A percentile compares a stretch with the other conserved stretches of the same genome.
phyloP scores from a whole-genome alignment of 441 rosid species.

The Gossypium gossypioides region DNA sequence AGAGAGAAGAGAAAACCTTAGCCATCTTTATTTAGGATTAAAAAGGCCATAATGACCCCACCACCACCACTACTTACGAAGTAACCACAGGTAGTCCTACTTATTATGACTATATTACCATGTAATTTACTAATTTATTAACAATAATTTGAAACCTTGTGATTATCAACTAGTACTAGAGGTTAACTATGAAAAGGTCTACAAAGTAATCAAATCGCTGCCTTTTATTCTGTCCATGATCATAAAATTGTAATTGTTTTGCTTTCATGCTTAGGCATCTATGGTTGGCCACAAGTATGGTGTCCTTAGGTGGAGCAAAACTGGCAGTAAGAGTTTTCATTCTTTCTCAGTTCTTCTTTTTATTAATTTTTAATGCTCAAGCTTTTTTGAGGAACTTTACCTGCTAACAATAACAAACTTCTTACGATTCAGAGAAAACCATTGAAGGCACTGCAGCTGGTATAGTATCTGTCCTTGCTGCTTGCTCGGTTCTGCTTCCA shows the following conservation, averaged over 20 bases:
- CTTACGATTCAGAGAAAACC: conserved; percentile 64
- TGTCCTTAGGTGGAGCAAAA: conserved; percentile 89
- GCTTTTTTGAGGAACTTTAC: not conserved
- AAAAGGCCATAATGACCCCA: not conserved
- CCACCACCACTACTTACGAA: not conserved
- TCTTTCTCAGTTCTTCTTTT: not conserved
- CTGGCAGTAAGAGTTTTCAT: conserved; percentile 50
- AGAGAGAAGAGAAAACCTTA: not conserved
- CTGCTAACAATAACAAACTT: conserved; percentile 17
- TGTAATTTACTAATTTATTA: not conserved
- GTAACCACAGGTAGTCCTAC: not conserved
- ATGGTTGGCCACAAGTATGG: conserved; percentile 95
- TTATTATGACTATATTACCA: not conserved
- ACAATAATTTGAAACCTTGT: not conserved
- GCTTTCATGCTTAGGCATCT: conserved; percentile 58
- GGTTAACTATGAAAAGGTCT: not conserved
- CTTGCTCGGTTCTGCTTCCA: conserved; percentile 74
- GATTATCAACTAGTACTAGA: not conserved
- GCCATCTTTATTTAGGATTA: not conserved
- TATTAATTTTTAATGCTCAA: not conserved
- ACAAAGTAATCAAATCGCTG: not conserved
- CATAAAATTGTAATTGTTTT: not conserved
- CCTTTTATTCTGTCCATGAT: not conserved
- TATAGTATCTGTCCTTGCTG: conserved; percentile 68
- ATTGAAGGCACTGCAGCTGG: conserved; percentile 99